Evolutionary conservation across 371 early-diverging fungal genomes (phyloP).

Genomic region (Cokeromyces recurvatus): DNA sequence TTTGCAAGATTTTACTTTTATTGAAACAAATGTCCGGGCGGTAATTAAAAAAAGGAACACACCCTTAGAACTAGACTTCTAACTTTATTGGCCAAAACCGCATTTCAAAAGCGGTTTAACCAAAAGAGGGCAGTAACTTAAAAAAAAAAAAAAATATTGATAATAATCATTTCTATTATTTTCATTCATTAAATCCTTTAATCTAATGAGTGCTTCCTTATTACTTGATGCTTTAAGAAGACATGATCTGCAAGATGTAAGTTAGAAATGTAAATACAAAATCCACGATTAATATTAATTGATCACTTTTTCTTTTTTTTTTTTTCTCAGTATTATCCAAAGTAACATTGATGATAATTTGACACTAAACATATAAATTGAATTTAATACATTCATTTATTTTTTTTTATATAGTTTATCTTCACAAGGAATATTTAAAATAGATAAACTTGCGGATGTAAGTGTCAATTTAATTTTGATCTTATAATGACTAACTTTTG

Average conservation of each 20-base stretch:
- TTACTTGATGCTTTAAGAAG: constrained; percentile 15
- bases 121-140: too few species aligned
- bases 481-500: not conserved
- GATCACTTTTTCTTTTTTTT: not conserved
- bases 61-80: too few species aligned
- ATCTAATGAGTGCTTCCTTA: constrained; percentile 6
- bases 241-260: constrained; percentile 17
- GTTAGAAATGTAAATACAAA: not conserved
- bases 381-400: not conserved
- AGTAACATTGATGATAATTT: constrained; percentile 1
- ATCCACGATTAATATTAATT: not conserved
- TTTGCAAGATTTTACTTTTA: too few species aligned
- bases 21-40: too few species aligned
- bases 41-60: too few species aligned
- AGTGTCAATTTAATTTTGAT: not conserved
- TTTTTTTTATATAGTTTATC: constrained; percentile 5
- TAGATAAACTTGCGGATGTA: constrained; percentile 14
- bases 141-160: too few species aligned
- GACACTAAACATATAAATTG: not conserved
- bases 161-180: not conserved
- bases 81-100: too few species aligned
- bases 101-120: too few species aligned
- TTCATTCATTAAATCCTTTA: not conserved
- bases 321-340: constrained; percentile 18
- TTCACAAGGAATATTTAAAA: constrained; percentile 10